Percentiles rank a stretch among this genome's conserved stretches.
Evolutionary conservation across 108 stramenopile genomes (phyloP).

Genomic region (Bacterosira constricta): DNA sequence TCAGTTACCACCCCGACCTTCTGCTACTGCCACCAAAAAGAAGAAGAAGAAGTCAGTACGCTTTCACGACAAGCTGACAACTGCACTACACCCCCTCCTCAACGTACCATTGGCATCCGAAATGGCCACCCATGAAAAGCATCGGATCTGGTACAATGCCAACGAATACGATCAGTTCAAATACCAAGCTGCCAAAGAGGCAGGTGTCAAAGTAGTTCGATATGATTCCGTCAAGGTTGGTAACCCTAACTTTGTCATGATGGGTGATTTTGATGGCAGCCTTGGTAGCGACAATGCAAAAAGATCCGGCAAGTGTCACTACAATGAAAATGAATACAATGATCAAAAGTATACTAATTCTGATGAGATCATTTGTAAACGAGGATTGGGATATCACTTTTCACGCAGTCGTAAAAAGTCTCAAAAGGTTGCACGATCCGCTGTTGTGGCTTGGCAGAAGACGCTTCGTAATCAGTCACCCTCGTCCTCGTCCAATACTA

Average conservation of each 20-base stretch:
- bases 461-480: background rate
- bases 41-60: background rate
- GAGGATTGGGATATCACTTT: slow-evolving; percentile 31
- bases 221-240: background rate
- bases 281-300: background rate
- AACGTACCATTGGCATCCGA: no score
- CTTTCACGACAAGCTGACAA: background rate
- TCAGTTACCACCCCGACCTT: no score
- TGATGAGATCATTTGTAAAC: slow-evolving; percentile 11
- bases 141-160: slow-evolving; percentile 17
- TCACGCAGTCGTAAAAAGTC: slow-evolving; percentile 15
- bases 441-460: slow-evolving; percentile 22
- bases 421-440: background rate
- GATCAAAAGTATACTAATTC: background rate
- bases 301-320: background rate
- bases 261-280: slow-evolving; percentile 14
- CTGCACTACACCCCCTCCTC: background rate
- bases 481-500: no score
- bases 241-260: background rate
- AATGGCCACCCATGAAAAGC: slow-evolving; percentile 5
- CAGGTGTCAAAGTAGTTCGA: slow-evolving; percentile 10
- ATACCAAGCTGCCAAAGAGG: slow-evolving; percentile 9
- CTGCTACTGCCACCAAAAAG: no score
- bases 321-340: slow-evolving; percentile 16
- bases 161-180: slow-evolving; percentile 22